Conservation (phyloP, 352 stramenopile species). For the Globisporangium apiculatum region DNA sequence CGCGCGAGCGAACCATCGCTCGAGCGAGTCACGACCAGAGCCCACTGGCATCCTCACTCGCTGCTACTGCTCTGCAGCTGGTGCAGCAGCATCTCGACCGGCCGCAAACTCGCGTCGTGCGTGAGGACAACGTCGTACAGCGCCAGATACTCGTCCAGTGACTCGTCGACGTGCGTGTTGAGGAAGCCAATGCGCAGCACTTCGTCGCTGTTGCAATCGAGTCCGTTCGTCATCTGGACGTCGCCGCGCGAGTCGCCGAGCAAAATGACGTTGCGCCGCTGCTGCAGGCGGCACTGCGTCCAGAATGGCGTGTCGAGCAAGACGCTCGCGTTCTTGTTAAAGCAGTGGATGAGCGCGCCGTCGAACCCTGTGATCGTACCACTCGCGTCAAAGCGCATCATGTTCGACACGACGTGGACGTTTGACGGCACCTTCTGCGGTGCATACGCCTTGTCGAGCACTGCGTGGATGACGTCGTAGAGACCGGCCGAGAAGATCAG, state of each 20-base stretch:
- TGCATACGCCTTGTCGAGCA: constrained; percentile 62
- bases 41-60: too few species aligned
- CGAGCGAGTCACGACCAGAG: too few species aligned
- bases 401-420: constrained; percentile 78
- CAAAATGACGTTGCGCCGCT: constrained; percentile 67
- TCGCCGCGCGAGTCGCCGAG: constrained; percentile 69
- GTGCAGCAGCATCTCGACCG: background rate
- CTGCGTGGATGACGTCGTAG: constrained; percentile 74
- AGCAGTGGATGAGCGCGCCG: constrained; percentile 69
- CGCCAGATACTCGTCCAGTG: constrained; percentile 28
- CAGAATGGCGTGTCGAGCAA: constrained; percentile 61
- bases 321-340: constrained; percentile 76
- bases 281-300: constrained; percentile 60
- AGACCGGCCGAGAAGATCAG: constrained; percentile 67
- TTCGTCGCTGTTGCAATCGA: constrained; percentile 35
- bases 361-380: constrained; percentile 39
- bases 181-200: constrained; percentile 68
- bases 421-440: constrained; percentile 34
- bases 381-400: constrained; percentile 62
- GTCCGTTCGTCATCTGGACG: constrained; percentile 58
- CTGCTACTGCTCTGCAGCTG: constrained; percentile 15
- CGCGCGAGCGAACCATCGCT: too few species aligned
- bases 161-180: constrained; percentile 61
- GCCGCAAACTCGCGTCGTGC: constrained; percentile 50
- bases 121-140: constrained; percentile 55